Evolutionary conservation across 2,329 filamentous ascomycete species (phyloP).

Genomic region (Verruconis gallopava): DNA sequence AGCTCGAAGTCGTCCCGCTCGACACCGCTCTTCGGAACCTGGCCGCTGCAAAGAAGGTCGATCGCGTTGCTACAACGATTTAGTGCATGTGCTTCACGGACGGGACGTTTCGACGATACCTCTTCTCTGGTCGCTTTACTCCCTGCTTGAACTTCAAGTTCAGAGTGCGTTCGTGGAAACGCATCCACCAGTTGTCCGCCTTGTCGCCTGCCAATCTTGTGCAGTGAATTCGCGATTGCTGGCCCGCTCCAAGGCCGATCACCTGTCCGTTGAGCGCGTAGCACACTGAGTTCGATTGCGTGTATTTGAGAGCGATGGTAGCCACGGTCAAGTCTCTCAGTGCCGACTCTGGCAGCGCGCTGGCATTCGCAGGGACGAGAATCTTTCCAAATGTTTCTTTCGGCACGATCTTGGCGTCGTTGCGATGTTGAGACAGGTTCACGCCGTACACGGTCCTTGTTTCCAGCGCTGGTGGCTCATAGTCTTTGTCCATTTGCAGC

Average conservation of each 20-base stretch:
- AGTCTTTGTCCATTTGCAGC: slow-evolving; percentile 84
- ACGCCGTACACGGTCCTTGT: slow-evolving; percentile 82
- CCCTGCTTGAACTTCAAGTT: slow-evolving; percentile 94
- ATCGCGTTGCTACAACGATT: slow-evolving; percentile 60
- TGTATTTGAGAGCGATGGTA: slow-evolving; percentile 96
- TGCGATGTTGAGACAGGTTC: slow-evolving; percentile 78
- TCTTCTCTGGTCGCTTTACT: slow-evolving; percentile 92
- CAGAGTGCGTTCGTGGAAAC: slow-evolving; percentile 84
- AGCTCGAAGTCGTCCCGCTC: slow-evolving; percentile 81
- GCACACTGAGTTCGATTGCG: slow-evolving; percentile 97
- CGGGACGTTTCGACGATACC: slow-evolving; percentile 1
- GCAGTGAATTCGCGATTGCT: slow-evolving; percentile 97
- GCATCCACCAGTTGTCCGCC: slow-evolving; percentile 99
- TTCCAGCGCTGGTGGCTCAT: slow-evolving; percentile 62
- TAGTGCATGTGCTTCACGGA: background rate
- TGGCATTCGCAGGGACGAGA: slow-evolving; percentile 53
- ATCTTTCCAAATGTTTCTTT: slow-evolving; percentile 69
- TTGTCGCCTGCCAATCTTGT: slow-evolving; percentile 95
- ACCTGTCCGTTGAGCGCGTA: slow-evolving; percentile 91
- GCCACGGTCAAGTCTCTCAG: slow-evolving; percentile 85
- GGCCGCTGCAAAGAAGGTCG: slow-evolving; percentile 81
- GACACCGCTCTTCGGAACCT: slow-evolving; percentile 69
- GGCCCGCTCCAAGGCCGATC: slow-evolving; percentile 85
- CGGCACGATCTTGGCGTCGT: slow-evolving; percentile 76
- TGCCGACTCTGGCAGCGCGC: slow-evolving; percentile 62